Base-by-base conservation (phyloP, 208 protist species). In the Acanthamoeba castellanii region DNA sequence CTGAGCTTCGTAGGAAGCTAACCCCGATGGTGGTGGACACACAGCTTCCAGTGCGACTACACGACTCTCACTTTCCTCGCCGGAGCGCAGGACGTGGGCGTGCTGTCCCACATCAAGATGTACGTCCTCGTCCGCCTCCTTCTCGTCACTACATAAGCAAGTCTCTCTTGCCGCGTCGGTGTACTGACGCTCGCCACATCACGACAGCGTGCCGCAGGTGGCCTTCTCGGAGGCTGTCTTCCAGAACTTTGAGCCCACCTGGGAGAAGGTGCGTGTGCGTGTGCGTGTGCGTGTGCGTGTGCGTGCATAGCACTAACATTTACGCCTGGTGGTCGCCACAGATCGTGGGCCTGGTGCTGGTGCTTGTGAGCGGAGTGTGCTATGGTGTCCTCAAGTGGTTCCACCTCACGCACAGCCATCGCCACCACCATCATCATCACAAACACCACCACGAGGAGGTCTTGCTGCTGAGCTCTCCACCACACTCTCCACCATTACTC, bases 301-400 rank as follows among this genome's bases (percentile, higher is more conserved):
- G 16, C 11, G 47, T 61, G 11, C 8, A 47, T 2, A 11, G 30
- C 30, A n/a, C n/a, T 72, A 0, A 72, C 66, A 3, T 9, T 3
- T 0, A 27, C 13, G 70, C 6, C 18, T 78, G 30, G 16, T 45
- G 16, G 9, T 78, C 8, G 11, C 9, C 13, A 30, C 78, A 87
- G 78, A 52, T 87, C 6, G 18, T 87, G 78, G 78, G 78, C 7
- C 47, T 87, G 78, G 78, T 87, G 25, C 20, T 87, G 78, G 78
- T 87, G n/a, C 11, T 87, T 1, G 22, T 87, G 78, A 87, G 78
- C 78, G 78, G 78, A 0, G 47, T 87, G 47, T 87, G 37, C 47
- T 87, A 87, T 27, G 78, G 45, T 27, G n/a, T 87, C n/a, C 78
- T 87, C 45, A 87, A 87, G 78, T 87, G 78, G 78, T 87, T 87